A percentile compares a stretch with the other conserved stretches of the same genome.
Evolutionary conservation across 73 alveolate species (phyloP).

Genomic region (Durusdinium trenchii): DNA sequence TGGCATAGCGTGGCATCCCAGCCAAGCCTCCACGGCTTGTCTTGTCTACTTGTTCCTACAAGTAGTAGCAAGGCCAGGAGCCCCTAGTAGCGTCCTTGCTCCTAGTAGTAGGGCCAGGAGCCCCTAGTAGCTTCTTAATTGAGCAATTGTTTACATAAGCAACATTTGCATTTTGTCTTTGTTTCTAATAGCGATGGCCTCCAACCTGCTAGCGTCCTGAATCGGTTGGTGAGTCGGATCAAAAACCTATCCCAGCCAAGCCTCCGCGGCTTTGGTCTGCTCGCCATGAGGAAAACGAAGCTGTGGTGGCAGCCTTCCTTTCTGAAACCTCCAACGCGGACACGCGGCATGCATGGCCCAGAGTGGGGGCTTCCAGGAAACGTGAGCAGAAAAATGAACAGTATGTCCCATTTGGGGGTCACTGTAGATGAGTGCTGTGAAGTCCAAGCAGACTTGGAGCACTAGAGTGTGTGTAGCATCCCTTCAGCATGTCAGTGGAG

Average conservation of each 20-base stretch:
- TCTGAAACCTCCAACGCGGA: not conserved
- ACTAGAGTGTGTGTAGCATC: not conserved
- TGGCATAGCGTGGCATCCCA: too few species aligned
- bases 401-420: not conserved
- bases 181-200: not conserved
- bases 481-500: too few species aligned
- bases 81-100: too few species aligned
- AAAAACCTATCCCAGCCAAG: not conserved
- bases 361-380: not conserved
- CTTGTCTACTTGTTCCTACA: too few species aligned
- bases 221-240: not conserved
- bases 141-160: not conserved
- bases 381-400: not conserved
- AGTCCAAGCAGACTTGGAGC: not conserved
- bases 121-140: too few species aligned
- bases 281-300: not conserved
- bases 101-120: too few species aligned
- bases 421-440: too few species aligned
- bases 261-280: not conserved
- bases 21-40: too few species aligned
- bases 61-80: too few species aligned
- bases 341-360: not conserved
- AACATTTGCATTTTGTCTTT: not conserved
- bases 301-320: slow-evolving; percentile 53
- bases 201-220: too few species aligned